Evolutionary conservation across 345 rosid genomes (phyloP).

Genomic region (Geranium brycei): DNA sequence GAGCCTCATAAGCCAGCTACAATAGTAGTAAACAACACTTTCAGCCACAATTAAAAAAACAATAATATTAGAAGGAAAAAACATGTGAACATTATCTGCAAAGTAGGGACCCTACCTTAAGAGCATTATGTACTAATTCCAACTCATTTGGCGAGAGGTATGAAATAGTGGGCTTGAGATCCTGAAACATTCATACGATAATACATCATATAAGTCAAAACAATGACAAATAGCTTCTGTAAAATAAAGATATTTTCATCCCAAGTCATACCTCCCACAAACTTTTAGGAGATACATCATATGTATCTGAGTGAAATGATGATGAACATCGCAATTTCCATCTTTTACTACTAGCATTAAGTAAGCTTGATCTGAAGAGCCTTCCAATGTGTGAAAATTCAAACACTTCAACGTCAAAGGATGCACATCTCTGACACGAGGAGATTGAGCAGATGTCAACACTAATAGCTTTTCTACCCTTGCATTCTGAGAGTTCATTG

Average conservation of each 20-base stretch:
- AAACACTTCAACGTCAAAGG: slow-evolving; percentile 29
- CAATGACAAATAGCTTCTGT: neutral
- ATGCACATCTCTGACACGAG: slow-evolving; percentile 37
- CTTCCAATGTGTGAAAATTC: slow-evolving; percentile 25
- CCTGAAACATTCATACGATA: slow-evolving; percentile 19
- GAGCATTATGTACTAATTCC: slow-evolving; percentile 72
- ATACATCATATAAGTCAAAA: neutral
- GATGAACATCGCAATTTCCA: slow-evolving; percentile 44
- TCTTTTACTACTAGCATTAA: slow-evolving; percentile 32
- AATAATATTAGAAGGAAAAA: neutral
- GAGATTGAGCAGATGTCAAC: slow-evolving; percentile 9
- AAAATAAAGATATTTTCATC: neutral
- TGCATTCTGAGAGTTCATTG: neutral
- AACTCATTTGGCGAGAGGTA: slow-evolving; percentile 72
- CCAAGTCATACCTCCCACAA: slow-evolving; percentile 74
- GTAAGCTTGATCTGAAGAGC: slow-evolving; percentile 27
- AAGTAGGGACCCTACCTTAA: slow-evolving; percentile 36
- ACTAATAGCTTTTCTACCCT: slow-evolving; percentile 1
- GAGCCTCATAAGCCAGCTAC: slow-evolving; percentile 96
- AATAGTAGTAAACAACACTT: slow-evolving; percentile 20
- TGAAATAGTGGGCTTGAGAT: slow-evolving; percentile 51
- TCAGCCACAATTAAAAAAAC: slow-evolving; percentile 7
- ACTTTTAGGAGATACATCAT: slow-evolving; percentile 53
- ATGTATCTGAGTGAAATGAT: slow-evolving; percentile 29
- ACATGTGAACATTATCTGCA: neutral